Conservation (phyloP, 208 protist genomes). For the Wallacemonas sp. region DNA sequence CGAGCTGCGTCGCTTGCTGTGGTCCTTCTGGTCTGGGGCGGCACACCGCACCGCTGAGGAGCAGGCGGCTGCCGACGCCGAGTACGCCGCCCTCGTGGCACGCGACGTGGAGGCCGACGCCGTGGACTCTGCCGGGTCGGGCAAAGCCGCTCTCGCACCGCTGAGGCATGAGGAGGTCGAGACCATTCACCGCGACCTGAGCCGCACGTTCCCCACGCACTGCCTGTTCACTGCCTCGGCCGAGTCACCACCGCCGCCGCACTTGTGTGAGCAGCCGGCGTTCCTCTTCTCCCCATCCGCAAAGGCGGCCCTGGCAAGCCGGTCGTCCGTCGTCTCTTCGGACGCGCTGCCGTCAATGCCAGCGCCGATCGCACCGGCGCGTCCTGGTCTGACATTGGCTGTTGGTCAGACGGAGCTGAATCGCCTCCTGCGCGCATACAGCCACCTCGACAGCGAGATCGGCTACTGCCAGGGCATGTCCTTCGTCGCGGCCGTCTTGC, state of each 20-base stretch:
- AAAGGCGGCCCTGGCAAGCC: neutral
- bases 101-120: neutral
- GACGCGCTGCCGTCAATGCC: neutral
- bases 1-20: constrained; percentile 33
- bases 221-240: constrained; percentile 36
- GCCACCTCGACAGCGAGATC: constrained; percentile 44
- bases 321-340: neutral
- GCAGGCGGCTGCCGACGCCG: constrained; percentile 7
- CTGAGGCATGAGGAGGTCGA: constrained; percentile 18
- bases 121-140: too few species aligned
- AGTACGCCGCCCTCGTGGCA: constrained; percentile 16
- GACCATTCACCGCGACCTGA: constrained; percentile 51
- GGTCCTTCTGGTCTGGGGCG: constrained; percentile 50
- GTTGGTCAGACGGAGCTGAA: constrained; percentile 46
- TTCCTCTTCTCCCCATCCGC: constrained; percentile 8
- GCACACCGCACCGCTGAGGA: constrained; percentile 23
- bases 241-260: neutral
- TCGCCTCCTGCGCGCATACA: constrained; percentile 48
- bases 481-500: constrained; percentile 55
- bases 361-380: neutral
- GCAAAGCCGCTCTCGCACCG: too few species aligned
- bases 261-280: neutral
- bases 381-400: neutral
- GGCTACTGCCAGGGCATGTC: constrained; percentile 85
- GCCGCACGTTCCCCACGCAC: constrained; percentile 64